Evolutionary conservation across 2,329 filamentous ascomycete genomes (phyloP), one percentile per base, ranked within the genome.

Genomic region (Corynespora cassiicola): DNA sequence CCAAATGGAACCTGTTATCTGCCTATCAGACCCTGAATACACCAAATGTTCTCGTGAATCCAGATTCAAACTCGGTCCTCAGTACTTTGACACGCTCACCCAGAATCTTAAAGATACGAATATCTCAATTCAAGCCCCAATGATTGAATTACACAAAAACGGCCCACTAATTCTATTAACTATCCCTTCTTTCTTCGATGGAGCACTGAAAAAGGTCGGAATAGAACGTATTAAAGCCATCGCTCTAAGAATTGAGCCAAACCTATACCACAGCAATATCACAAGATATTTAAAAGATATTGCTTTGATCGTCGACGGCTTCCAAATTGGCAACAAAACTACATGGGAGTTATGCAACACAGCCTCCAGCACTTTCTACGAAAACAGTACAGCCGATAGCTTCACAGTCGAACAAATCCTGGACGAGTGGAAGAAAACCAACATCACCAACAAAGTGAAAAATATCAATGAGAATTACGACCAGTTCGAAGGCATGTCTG

Each of bases 181-280:
- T 23, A 16, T 38, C 7, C 19, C 31, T 22, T 10, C 6, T 6
- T 38, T 31, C 27, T 6, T 38, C 20, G 24, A 38, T 14, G 14
- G 31, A 31, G 35, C 35, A 4, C 31, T 31, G 14, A 38, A 38
- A 9, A 18, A 6, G 8, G 11, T 38, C 21, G 27, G 35, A 14
- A 19, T 27, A 9, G 19, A 31, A 14, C 35, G 35, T 17, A 31
- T 38, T n/a, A 22, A 38, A 19, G 35, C 35, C 26, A 38, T 38
- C 21, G 35, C 35, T 15, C 23, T 38, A 19, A 27, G 35, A 27
- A 31, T 31, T 27, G 35, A 38, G 25, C 18, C 25, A 6, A 38
- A 38, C 15, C 31, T 31, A 8, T 38, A 31, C 21, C 20, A 38
- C 17, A 6, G 12, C 6, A 18, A 38, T 16, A 27, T 15, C 9